Conservation (phyloP, 257 asterid species). For the Nicotiana knightiana region DNA sequence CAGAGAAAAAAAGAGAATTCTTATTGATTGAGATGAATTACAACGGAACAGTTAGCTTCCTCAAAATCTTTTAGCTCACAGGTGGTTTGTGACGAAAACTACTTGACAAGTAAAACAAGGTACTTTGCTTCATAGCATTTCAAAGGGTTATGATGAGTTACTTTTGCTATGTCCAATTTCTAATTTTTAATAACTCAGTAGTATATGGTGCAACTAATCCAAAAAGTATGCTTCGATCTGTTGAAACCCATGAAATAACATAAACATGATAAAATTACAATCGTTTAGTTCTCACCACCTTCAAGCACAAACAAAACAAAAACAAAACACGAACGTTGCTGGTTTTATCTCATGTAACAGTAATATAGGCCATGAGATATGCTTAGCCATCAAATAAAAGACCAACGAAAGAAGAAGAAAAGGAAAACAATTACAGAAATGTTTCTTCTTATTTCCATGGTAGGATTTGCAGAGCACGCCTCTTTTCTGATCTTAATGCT, state of each 20-base stretch:
- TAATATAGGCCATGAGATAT: not conserved
- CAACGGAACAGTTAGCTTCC: too few species aligned
- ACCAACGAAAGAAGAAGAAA: not conserved
- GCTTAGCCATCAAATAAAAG: not conserved
- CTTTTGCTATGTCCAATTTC: not conserved
- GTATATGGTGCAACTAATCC: not conserved
- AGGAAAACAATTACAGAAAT: not conserved
- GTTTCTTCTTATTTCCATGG: constrained; percentile 25
- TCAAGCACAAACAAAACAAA: constrained; percentile 37
- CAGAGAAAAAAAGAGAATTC: too few species aligned
- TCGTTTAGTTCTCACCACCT: not conserved
- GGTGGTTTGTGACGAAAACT: not conserved
- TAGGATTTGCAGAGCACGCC: constrained; percentile 47
- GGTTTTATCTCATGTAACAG: not conserved
- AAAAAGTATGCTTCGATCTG: too few species aligned
- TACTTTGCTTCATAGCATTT: not conserved
- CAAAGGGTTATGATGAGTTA: not conserved
- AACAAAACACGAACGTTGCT: constrained; percentile 13
- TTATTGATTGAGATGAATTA: too few species aligned
- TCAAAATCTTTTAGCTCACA: not conserved
- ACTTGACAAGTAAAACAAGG: not conserved
- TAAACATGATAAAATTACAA: not conserved
- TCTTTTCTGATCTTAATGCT: constrained; percentile 43
- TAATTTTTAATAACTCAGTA: not conserved
- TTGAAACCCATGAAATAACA: not conserved